These are phyloP conservation scores for Populus nigra DNA, from an alignment of 345 rosid genomes.

Conservation along the genomic window DNA sequence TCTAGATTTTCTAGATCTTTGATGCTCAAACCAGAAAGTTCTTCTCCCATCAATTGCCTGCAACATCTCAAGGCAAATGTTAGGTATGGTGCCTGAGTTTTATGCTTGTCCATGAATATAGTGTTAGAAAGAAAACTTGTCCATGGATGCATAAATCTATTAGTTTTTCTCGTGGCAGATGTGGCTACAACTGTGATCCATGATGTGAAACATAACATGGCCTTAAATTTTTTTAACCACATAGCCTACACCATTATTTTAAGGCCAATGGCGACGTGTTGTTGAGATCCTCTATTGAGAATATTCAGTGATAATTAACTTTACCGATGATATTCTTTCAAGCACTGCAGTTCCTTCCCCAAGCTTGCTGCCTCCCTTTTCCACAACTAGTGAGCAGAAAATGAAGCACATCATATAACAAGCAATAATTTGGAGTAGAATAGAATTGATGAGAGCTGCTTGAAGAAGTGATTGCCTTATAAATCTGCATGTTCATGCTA, in stretches of 20 bases:
- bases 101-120: background rate
- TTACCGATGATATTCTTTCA: constrained; percentile 76
- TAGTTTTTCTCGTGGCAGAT: background rate
- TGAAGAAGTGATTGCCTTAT: background rate
- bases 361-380: constrained; percentile 66
- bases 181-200: background rate
- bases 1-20: constrained; percentile 66
- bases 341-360: constrained; percentile 59
- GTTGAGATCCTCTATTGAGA: background rate
- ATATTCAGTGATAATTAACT: background rate
- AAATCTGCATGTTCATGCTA: background rate
- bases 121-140: background rate
- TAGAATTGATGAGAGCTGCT: background rate
- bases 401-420: background rate
- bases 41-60: constrained; percentile 85
- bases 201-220: background rate
- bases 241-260: background rate
- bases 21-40: constrained; percentile 58
- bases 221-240: background rate
- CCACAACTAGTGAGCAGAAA: constrained; percentile 57
- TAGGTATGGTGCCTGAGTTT: constrained; percentile 1
- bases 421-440: background rate
- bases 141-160: background rate
- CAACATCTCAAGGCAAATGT: background rate
- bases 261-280: background rate